Conservation (phyloP, 163 green algal species). For the Prototheca wickerhamii region DNA sequence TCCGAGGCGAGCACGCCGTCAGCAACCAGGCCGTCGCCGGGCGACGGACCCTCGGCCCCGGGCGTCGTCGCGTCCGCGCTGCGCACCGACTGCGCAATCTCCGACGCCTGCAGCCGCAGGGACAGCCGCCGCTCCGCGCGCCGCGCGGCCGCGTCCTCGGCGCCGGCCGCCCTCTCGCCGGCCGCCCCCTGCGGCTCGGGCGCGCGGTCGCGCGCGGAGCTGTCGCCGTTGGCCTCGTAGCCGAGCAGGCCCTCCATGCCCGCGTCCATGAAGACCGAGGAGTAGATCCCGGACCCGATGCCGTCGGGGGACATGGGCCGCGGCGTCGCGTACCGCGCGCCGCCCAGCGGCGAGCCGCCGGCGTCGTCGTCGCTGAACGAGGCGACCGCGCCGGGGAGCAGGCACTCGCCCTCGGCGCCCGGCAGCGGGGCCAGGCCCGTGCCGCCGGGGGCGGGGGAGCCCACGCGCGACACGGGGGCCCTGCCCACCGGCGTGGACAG, state of each 20-base stretch:
- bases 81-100: not conserved
- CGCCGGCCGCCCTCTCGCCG: no score
- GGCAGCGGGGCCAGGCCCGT: no score
- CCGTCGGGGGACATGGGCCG: conserved; percentile 37
- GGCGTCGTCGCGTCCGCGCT: not conserved
- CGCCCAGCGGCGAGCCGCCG: no score
- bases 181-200: not conserved
- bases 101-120: no score
- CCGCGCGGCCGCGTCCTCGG: no score
- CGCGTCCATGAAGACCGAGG: conserved; percentile 40
- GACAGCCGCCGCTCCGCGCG: not conserved
- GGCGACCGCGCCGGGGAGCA: no score
- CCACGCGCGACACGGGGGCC: no score
- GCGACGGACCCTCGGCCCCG: not conserved
- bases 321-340: not conserved
- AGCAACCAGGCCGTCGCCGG: not conserved
- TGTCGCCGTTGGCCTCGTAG: no score
- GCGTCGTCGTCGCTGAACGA: no score
- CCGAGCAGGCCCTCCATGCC: conserved; percentile 45
- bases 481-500: not conserved
- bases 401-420: no score
- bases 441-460: not conserved
- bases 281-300: conserved; percentile 32
- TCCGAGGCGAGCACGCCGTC: not conserved
- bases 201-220: not conserved